These are phyloP conservation scores for Cutaneotrichosporon curvatum DNA, from an alignment of 1,284 basidiomycete genomes.

Conservation along the genomic window DNA sequence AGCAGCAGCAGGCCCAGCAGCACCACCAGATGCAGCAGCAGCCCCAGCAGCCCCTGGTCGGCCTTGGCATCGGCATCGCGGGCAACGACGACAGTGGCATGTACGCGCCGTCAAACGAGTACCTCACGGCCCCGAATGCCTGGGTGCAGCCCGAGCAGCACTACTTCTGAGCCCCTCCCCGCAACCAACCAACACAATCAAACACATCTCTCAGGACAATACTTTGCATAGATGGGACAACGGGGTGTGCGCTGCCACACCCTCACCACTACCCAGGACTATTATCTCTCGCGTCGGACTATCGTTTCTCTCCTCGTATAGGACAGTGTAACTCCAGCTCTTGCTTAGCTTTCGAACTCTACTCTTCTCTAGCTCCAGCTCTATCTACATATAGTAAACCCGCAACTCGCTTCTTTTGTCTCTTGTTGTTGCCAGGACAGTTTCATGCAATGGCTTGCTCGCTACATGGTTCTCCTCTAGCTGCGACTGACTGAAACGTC, in stretches of 20 bases:
- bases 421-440: no score
- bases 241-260: no score
- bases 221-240: no score
- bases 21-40: background rate
- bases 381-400: no score
- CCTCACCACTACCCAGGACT: no score
- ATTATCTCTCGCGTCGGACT: background rate
- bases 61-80: constrained; percentile 19
- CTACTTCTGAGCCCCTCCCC: constrained; percentile 1
- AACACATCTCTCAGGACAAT: background rate
- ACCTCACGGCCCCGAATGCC: constrained; percentile 9
- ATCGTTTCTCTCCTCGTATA: background rate
- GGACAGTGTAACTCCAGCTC: no score
- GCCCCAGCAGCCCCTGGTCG: constrained; percentile 21
- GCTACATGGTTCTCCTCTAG: no score
- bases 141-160: constrained; percentile 6
- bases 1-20: constrained; percentile 3
- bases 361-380: no score
- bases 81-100: constrained; percentile 10
- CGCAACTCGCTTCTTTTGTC: no score
- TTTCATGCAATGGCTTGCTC: no score
- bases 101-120: constrained; percentile 11
- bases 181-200: background rate
- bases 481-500: no score
- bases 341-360: no score